A percentile compares a stretch with the other conserved stretches of the same genome.
Conservation (phyloP, 164 flowering plant genomes). For the Kingdonia uniflora region DNA sequence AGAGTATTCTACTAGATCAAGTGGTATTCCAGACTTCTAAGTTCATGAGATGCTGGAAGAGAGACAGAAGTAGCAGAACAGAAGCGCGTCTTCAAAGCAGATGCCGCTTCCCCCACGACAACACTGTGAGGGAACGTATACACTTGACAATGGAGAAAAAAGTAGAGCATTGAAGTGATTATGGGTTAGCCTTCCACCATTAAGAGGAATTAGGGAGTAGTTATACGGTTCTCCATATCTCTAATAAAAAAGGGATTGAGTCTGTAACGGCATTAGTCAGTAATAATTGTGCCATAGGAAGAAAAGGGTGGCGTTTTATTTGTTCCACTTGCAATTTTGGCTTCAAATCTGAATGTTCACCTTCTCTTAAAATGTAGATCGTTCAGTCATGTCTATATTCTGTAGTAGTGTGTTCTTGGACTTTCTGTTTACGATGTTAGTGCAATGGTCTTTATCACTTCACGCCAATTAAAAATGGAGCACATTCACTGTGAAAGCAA, state of each 20-base stretch:
- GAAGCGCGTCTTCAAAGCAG: neutral
- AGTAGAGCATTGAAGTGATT: neutral
- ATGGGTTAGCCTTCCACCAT: constrained; percentile 4
- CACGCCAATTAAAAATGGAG: no score
- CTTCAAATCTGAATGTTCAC: constrained; percentile 4
- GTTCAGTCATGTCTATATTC: neutral
- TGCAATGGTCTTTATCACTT: no score
- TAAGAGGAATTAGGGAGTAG: neutral
- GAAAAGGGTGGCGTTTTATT: constrained; percentile 7
- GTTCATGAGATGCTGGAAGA: constrained; percentile 1
- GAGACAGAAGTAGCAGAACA: constrained; percentile 2
- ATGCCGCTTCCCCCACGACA: constrained; percentile 9
- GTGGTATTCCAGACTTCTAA: constrained; percentile 62
- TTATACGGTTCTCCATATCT: neutral
- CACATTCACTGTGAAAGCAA: no score
- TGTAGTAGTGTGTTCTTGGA: no score
- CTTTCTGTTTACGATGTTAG: no score
- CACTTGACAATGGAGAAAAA: constrained; percentile 1
- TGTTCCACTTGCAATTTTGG: constrained; percentile 8
- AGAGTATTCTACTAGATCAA: constrained; percentile 85
- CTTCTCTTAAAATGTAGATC: neutral
- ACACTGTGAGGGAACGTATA: neutral
- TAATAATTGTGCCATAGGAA: constrained; percentile 9
- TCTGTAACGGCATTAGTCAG: neutral
- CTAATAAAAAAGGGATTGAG: constrained; percentile 6